Evolutionary conservation across 2,329 filamentous ascomycete species (phyloP), one percentile per base, ranked within the genome.

Genomic region (Xylaria sp.): DNA sequence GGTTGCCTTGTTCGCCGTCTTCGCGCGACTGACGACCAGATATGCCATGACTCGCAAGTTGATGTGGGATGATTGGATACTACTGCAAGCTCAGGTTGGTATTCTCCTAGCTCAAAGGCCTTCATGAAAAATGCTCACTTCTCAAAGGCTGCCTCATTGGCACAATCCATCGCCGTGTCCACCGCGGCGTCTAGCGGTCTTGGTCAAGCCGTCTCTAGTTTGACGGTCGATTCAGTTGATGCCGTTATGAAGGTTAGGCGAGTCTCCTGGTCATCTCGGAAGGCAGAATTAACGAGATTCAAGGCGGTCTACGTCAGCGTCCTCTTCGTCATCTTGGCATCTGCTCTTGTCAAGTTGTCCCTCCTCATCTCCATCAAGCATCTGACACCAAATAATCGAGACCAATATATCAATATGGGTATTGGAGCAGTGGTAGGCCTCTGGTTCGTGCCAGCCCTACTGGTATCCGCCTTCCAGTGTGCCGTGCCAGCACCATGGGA

Each of bases 291-390:
- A 30, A 30, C 23, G 23, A 30, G 5, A 30, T 30, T 30, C 23
- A 30, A 30, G 23, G 23, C 23, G 23, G 23, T 30, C 23, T 30
- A 68, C 35, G 54, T 58, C n/a, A 67, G 65, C 23, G 48, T 63
- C 44, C 56, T 63, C 13, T 63, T 68, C 37, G 57, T 65, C 11
- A 54, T 68, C 4, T 39, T 65, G 4, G n/a, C 63, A 44, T 57
- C 63, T 1, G 63, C 64, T 13, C 58, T 68, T 11, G 55, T 68
- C 52, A 67, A 68, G 53, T 66, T 59, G 63, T 68, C 66, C 23
- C 62, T 65, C 34, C 62, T 58, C 2, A 51, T 58, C 2, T 67
- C 63, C 37, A 63, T 68, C 37, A 53, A 64, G 19, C 58, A 65
- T 23, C 57, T 68, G 8, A 66, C 59, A 39, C 65, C 64, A 1